Conservation (phyloP, 139 green algal species). For the Yamagishiella unicocca region DNA sequence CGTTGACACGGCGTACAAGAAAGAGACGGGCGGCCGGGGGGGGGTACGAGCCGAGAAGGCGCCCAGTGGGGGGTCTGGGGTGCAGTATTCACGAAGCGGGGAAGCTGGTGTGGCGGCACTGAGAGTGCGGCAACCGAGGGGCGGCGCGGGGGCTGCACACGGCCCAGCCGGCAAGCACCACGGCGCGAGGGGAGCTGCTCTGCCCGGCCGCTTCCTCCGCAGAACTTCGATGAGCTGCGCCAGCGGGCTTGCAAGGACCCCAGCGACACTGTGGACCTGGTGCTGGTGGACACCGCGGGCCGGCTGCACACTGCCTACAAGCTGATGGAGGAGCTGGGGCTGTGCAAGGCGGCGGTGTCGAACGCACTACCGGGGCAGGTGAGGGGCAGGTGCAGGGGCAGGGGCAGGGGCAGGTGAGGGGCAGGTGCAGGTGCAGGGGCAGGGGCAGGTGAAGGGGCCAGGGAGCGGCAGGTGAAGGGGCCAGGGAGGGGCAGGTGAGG, state of each 20-base stretch:
- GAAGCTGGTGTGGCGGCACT: no score
- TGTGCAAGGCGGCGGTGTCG: conserved; percentile 58
- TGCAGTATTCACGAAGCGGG: no score
- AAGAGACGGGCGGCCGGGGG: no score
- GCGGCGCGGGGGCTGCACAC: no score
- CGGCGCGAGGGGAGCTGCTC: no score
- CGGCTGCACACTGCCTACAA: conserved; percentile 95
- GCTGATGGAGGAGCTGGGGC: conserved; percentile 93
- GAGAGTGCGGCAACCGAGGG: no score
- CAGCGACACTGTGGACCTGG: conserved; percentile 72
- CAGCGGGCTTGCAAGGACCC: conserved; percentile 38
- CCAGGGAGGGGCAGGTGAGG: neutral
- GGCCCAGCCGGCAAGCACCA: no score
- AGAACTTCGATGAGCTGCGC: conserved; percentile 52
- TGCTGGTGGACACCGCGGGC: conserved; percentile 92
- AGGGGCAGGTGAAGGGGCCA: neutral
- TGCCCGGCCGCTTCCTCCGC: no score
- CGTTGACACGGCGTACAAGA: no score
- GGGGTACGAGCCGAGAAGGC: no score
- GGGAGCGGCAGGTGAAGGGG: neutral
- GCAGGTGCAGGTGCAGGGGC: neutral
- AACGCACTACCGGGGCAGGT: conserved; percentile 42
- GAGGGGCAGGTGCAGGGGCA: neutral
- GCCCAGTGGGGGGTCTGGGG: no score
- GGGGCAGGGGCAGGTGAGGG: neutral